These are phyloP conservation scores for Hypericum perforatum DNA, from an alignment of 345 rosid species.

Conservation along the genomic window DNA sequence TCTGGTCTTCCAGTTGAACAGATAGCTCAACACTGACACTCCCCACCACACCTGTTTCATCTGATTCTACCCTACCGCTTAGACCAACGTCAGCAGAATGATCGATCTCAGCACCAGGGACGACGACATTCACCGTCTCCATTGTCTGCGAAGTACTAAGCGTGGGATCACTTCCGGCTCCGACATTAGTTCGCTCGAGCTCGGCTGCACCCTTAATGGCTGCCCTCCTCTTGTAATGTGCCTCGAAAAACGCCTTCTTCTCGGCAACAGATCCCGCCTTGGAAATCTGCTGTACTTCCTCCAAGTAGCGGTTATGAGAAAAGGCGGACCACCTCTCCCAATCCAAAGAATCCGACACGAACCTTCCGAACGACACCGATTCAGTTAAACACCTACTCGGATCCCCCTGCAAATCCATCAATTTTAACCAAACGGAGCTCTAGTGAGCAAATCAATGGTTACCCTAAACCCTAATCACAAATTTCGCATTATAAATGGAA, in stretches of 20 bases:
- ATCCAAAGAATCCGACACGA: constrained; percentile 59
- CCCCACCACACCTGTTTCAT: constrained; percentile 14
- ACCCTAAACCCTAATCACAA: neutral
- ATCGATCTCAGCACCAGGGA: constrained; percentile 13
- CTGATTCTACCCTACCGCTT: constrained; percentile 8
- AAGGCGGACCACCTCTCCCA: constrained; percentile 96
- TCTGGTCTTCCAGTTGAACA: constrained; percentile 16
- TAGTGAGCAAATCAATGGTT: neutral
- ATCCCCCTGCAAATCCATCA: constrained; percentile 48
- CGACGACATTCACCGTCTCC: too few species aligned
- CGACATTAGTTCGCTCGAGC: constrained; percentile 11
- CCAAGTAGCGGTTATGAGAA: constrained; percentile 78
- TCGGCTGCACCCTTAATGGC: constrained; percentile 40
- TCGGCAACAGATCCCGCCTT: constrained; percentile 88
- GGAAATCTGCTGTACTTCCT: constrained; percentile 73
- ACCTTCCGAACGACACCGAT: constrained; percentile 81
- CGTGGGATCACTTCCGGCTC: too few species aligned
- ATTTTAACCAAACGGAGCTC: neutral
- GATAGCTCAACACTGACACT: constrained; percentile 12
- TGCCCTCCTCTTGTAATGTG: constrained; percentile 70
- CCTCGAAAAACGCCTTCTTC: constrained; percentile 88
- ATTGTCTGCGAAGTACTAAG: too few species aligned
- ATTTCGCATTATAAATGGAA: neutral
- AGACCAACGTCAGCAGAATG: constrained; percentile 9
- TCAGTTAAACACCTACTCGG: constrained; percentile 54